Conservation (phyloP, 805 yeast species). For the Saccharomycopsis amapae region DNA sequence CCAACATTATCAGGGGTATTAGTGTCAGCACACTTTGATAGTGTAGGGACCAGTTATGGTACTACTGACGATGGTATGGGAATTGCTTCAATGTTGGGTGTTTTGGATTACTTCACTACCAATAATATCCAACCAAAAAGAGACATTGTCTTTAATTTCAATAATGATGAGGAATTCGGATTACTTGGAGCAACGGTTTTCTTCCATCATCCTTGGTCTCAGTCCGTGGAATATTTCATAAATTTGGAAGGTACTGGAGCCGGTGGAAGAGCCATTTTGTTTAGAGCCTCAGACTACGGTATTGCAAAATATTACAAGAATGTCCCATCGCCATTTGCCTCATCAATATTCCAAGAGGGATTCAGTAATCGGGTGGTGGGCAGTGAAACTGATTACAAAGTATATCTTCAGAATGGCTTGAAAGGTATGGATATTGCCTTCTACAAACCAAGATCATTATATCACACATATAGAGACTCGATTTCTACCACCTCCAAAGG, state of each 20-base stretch:
- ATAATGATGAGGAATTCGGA: constrained; percentile 87
- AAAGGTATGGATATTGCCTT: constrained; percentile 90
- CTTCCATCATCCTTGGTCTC: constrained; percentile 64
- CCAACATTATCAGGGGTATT: constrained; percentile 56
- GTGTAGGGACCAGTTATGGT: constrained; percentile 82
- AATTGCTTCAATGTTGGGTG: constrained; percentile 69
- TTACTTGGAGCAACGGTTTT: constrained; percentile 74
- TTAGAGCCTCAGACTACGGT: constrained; percentile 76
- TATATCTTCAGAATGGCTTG: constrained; percentile 58
- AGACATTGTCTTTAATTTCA: constrained; percentile 75
- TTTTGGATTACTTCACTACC: constrained; percentile 43
- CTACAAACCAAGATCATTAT: constrained; percentile 73
- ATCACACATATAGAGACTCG: constrained; percentile 73
- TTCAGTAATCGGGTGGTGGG: constrained; percentile 63
- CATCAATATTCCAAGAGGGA: constrained; percentile 78
- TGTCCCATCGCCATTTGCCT: constrained; percentile 59
- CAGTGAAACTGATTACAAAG: constrained; percentile 81
- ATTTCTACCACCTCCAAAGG: constrained; percentile 55
- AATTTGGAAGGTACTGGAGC: constrained; percentile 92
- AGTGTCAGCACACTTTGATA: constrained; percentile 81
- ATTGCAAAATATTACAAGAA: constrained; percentile 51
- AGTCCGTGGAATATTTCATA: constrained; percentile 53
- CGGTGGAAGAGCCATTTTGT: constrained; percentile 76
- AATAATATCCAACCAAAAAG: constrained; percentile 48
- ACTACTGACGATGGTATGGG: constrained; percentile 94